Percentiles rank a stretch among this genome's conserved stretches.
Evolutionary conservation across 2,329 filamentous ascomycete species (phyloP).

Genomic region (Graphium sp.): DNA sequence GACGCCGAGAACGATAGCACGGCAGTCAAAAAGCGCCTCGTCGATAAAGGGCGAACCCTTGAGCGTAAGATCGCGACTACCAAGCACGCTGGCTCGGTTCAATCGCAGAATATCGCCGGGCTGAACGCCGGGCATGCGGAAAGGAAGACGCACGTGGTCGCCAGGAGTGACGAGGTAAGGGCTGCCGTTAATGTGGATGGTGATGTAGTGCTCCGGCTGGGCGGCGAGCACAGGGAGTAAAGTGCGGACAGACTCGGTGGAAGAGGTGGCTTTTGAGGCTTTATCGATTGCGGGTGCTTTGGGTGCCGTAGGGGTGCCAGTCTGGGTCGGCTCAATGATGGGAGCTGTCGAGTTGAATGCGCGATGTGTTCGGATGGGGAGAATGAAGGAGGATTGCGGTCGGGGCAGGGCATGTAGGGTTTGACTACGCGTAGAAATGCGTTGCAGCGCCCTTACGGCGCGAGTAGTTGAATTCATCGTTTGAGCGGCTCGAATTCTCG

Average conservation of each 20-base stretch:
- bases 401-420: too few relatives aligned
- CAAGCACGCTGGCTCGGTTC: conserved; percentile 68
- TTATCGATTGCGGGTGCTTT: conserved; percentile 11
- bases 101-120: conserved; percentile 78
- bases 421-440: too few relatives aligned
- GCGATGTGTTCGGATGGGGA: conserved; percentile 26
- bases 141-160: conserved; percentile 61
- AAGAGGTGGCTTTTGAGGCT: too few relatives aligned
- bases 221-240: conserved; percentile 56
- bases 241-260: conserved; percentile 32
- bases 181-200: conserved; percentile 60
- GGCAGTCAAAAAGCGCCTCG: conserved; percentile 67
- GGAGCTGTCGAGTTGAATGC: conserved; percentile 11
- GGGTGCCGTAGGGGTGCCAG: conserved; percentile 13
- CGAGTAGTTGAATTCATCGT: too few relatives aligned
- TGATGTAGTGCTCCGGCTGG: conserved; percentile 64
- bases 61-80: conserved; percentile 79
- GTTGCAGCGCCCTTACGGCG: too few relatives aligned
- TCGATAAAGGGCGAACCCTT: conserved; percentile 72
- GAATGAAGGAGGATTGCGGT: conserved; percentile 20
- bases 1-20: conserved; percentile 68
- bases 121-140: conserved; percentile 57
- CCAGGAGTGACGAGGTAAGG: conserved; percentile 67
- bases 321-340: conserved; percentile 13
- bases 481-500: too few relatives aligned